Evolutionary conservation across 805 yeast species (phyloP).

Genomic region (Scheffersomyces ergatensis): DNA sequence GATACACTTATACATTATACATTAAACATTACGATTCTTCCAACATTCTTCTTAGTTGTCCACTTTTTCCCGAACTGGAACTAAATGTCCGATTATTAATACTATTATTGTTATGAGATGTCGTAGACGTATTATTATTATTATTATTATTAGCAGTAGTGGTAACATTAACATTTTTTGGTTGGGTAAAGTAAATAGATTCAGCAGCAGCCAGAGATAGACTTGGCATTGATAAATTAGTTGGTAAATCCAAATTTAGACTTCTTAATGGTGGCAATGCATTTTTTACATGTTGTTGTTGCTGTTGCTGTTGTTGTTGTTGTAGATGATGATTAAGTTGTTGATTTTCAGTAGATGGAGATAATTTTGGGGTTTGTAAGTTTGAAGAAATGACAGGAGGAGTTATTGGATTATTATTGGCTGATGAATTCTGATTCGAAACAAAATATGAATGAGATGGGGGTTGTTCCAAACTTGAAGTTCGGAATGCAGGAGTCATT

Average conservation of each 20-base stretch:
- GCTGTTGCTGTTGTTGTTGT: slow-evolving; percentile 1
- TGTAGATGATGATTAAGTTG: not conserved
- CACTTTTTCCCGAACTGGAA: no score
- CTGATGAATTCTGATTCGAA: not conserved
- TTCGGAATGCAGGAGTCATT: slow-evolving; percentile 23
- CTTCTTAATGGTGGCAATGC: slow-evolving; percentile 50
- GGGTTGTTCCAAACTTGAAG: slow-evolving; percentile 4
- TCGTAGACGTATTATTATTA: not conserved
- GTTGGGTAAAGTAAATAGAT: slow-evolving; percentile 1
- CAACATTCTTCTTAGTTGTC: no score
- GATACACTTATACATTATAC: no score
- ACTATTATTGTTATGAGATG: no score
- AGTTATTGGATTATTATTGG: slow-evolving; percentile 5
- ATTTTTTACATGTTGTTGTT: slow-evolving; percentile 6
- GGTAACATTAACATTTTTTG: slow-evolving; percentile 4
- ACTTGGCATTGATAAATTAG: slow-evolving; percentile 30
- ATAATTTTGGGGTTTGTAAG: slow-evolving; percentile 24
- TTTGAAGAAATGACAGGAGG: slow-evolving; percentile 10
- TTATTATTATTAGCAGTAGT: slow-evolving; percentile 3
- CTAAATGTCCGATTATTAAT: no score
- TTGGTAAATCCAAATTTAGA: slow-evolving; percentile 49
- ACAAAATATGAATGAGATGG: slow-evolving; percentile 10
- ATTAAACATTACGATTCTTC: no score
- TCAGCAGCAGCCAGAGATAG: slow-evolving; percentile 6
- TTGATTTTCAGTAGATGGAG: slow-evolving; percentile 20